Percentiles rank a stretch among this genome's conserved stretches.
Conservation (phyloP, 2,329 filamentous ascomycete genomes). For the Chaetomiaceae sp. region DNA sequence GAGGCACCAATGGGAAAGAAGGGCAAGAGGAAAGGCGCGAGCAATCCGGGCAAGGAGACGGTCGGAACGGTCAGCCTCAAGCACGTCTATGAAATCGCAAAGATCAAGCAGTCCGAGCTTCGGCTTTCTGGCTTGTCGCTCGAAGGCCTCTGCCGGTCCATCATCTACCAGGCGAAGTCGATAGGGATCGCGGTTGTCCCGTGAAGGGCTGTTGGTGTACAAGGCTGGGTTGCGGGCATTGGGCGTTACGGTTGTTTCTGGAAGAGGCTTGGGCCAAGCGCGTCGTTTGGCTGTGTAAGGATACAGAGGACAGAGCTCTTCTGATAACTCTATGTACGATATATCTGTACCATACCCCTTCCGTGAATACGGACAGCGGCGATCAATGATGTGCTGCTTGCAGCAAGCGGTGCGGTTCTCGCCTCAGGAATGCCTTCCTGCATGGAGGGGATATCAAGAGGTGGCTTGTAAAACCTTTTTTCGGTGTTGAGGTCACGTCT, state of each 20-base stretch:
- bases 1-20: constrained; percentile 68
- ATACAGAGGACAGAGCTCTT: background rate
- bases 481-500: too few species aligned
- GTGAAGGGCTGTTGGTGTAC: constrained; percentile 32
- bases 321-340: constrained; percentile 5
- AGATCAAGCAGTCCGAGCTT: constrained; percentile 82
- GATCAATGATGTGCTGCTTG: too few species aligned
- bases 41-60: constrained; percentile 67
- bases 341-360: constrained; percentile 10
- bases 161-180: constrained; percentile 71
- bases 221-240: constrained; percentile 2
- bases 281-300: background rate
- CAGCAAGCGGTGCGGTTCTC: too few species aligned
- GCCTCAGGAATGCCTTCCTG: too few species aligned
- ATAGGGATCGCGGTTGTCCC: constrained; percentile 69
- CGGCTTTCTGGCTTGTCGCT: constrained; percentile 67
- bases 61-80: constrained; percentile 88
- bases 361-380: background rate
- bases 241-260: constrained; percentile 26
- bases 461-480: too few species aligned
- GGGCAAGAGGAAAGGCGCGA: constrained; percentile 72
- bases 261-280: constrained; percentile 6
- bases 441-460: too few species aligned
- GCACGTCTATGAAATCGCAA: constrained; percentile 96
- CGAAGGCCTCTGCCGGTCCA: constrained; percentile 66